phyloP scores from a whole-genome alignment of 1,139 yeast species.

The Kurtzmaniella quercitrusa region DNA sequence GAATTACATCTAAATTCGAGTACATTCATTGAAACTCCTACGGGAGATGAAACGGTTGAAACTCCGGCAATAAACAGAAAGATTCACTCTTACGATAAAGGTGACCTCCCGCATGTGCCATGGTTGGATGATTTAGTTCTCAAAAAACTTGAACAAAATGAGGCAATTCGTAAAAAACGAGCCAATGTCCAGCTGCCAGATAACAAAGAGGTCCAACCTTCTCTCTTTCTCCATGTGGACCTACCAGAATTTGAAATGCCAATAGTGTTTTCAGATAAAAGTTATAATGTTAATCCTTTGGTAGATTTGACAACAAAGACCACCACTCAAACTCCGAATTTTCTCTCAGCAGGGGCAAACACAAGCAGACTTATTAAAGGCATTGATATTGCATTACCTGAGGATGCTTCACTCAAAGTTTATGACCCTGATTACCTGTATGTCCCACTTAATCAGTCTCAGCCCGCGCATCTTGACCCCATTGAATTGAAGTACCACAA shows the following conservation, averaged over 20 bases:
- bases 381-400: conserved; percentile 29
- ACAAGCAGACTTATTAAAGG: conserved; percentile 31
- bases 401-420: conserved; percentile 17
- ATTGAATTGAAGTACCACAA: conserved; percentile 84
- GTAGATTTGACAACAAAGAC: conserved; percentile 7
- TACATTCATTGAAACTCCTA: no score
- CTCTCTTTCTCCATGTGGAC: conserved; percentile 51
- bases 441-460: conserved; percentile 8
- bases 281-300: conserved; percentile 16
- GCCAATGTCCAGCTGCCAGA: conserved; percentile 14
- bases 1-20: no score
- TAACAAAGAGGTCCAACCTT: conserved; percentile 17
- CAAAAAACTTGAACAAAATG: conserved; percentile 48
- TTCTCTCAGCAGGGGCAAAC: conserved; percentile 9
- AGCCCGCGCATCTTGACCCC: conserved; percentile 49
- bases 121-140: conserved; percentile 79
- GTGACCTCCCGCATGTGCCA: conserved; percentile 55
- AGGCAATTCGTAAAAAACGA: conserved; percentile 12
- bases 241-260: conserved; percentile 78
- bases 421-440: conserved; percentile 40
- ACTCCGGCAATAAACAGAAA: neutral
- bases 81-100: conserved; percentile 53
- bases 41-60: neutral
- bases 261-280: conserved; percentile 67
- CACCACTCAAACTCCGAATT: conserved; percentile 5